Evolutionary conservation across 2,329 filamentous ascomycete species (phyloP), one percentile per base, ranked within the genome.

Genomic region (Tolypocladium guangdongense): DNA sequence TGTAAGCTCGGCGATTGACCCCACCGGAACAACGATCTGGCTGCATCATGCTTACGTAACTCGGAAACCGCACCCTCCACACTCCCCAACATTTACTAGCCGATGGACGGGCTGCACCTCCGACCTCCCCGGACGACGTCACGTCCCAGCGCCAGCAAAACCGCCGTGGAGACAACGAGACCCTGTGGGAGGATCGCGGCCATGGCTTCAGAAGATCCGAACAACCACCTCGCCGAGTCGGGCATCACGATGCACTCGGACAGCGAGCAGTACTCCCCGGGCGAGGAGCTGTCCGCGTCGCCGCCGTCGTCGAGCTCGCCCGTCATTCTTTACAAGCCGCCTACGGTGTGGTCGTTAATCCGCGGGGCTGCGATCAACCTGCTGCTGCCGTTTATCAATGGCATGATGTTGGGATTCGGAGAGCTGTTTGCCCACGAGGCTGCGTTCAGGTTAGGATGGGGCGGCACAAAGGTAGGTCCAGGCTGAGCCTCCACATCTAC

Each of bases 371-470:
- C 91, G 7, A 99, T 99, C 72, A 99, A 99, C 68, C 76, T 99
- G n/a, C 64, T 99, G 1, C 73, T 99, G 22, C 93, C 93, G 0
- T 99, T 99, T 64, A 83, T 99, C 65, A 99, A 99, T 72, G 93
- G 93, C 48, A 81, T 99, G 77, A 99, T 99, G 93, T 74, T 99
- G 64, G 93, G 93, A 2, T 96, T 99, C 65, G 93, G 93, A 61
- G 93, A 99, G 74, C 74, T 99, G 51, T 92, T 99, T 70, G 93
- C 93, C 52, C 93, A 99, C 66, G 93, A 99, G 74, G 86, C 89
- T 50, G 93, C 93, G 2, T 99, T 92, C 66, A 78, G 92, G 64
- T 74, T 97, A 62, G 93, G 93, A 56, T 99, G 93, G 93, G 85
- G 87, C 58, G 86, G 86, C 52, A 97, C 93, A 56, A 95, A 93